Evolutionary conservation across 2,329 filamentous ascomycete genomes (phyloP), one percentile per base, ranked within the genome.

Genomic region (Botryosphaeria dothidea): DNA sequence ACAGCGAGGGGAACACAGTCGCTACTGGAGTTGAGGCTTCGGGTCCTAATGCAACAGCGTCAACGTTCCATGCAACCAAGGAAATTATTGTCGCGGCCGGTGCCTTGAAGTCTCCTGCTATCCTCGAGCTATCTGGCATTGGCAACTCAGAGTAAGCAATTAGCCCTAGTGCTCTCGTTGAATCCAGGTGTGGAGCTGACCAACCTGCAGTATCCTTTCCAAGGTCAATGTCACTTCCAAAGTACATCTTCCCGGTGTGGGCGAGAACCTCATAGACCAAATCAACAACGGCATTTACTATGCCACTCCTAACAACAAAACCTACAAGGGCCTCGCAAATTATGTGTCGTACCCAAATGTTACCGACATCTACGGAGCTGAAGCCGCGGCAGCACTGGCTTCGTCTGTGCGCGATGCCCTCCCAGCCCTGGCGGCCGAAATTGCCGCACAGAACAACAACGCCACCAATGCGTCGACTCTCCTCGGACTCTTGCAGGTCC

Each of bases 241-340:
- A 25, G 38, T 64, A 3, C 9, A 21, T 23, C 66, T 72, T 1
- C 70, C 69, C 1, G 56, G 65, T 8, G 71, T 73, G 0, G 71
- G 71, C 15, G 69, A 67, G 15, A 68, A 68, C 34, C 67, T 73
- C 19, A 69, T 71, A 62, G 71, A 73, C 57, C 70, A 70, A 23
- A 62, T 49, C 41, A 70, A 61, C 64, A 64, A 66, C 54, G 49
- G 38, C 17, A 62, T 69, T n/a, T 49, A 27, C 27, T 68, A 64
- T 41, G 11, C 48, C 23, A 65, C 58, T 46, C 34, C 27, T 23
- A 49, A 46, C 27, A 66, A 67, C 45, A 69, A 68, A 51, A 67
- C 71, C 11, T 71, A 71, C 13, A 69, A 67, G 8, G 73, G 72
- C 9, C 69, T 70, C 17, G 58, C 69, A 1, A 68, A 67, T 21